Percentiles rank a stretch among this genome's conserved stretches.
Evolutionary conservation across 2,329 filamentous ascomycete genomes (phyloP).

Genomic region (Chrysoporthe puriensis): DNA sequence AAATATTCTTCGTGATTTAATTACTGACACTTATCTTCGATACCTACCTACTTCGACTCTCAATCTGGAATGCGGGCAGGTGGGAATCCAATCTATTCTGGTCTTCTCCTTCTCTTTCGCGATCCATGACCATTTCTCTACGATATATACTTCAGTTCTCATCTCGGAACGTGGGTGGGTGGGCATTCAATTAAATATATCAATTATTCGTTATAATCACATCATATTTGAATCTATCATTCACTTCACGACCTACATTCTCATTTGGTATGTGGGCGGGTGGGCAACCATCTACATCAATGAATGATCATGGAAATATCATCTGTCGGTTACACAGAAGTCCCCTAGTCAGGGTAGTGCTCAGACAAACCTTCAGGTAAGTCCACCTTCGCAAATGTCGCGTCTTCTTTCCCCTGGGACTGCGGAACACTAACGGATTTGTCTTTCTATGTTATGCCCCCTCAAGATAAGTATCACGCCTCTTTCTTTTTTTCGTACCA

Average conservation of each 20-base stretch:
- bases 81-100: background rate
- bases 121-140: background rate
- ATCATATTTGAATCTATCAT: no score
- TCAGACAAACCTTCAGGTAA: background rate
- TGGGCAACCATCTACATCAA: background rate
- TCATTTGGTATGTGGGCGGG: background rate
- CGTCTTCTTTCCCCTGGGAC: background rate
- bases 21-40: background rate
- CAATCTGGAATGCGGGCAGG: slow-evolving; percentile 1
- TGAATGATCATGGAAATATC: background rate
- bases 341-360: background rate
- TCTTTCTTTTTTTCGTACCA: background rate
- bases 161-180: slow-evolving; percentile 1
- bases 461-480: background rate
- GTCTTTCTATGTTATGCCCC: background rate
- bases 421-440: background rate
- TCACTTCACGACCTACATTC: background rate
- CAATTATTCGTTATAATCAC: no score
- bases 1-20: background rate
- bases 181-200: background rate
- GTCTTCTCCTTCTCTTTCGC: background rate
- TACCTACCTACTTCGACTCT: background rate
- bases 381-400: background rate
- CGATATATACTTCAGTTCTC: background rate
- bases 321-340: background rate